Evolutionary conservation across 1,139 yeast species (phyloP).

Genomic region (Zygosaccharomyces pseudobailii): DNA sequence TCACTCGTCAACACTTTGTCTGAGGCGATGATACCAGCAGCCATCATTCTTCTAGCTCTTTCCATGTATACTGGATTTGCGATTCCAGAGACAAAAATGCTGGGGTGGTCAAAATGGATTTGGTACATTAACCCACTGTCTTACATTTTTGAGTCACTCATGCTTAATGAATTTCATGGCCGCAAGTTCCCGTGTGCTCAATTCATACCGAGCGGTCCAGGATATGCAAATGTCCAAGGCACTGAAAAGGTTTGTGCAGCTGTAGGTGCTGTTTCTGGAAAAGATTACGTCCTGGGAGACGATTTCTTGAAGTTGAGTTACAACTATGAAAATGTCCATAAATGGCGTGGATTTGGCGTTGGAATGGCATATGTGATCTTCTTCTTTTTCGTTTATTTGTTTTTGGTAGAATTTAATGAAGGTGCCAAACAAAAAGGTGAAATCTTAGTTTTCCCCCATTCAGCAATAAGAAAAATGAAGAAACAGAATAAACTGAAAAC

Average conservation of each 20-base stretch:
- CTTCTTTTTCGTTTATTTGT: conserved; percentile 51
- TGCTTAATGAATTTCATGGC: conserved; percentile 53
- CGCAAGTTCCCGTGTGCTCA: conserved; percentile 41
- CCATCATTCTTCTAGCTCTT: conserved; percentile 49
- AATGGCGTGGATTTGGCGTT: conserved; percentile 75
- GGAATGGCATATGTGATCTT: conserved; percentile 49
- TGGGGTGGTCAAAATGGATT: conserved; percentile 68
- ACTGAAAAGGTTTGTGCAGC: conserved; percentile 43
- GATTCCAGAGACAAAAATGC: conserved; percentile 54
- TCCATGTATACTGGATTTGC: conserved; percentile 63
- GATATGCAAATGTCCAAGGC: conserved; percentile 37
- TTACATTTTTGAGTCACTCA: conserved; percentile 55
- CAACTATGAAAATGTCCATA: conserved; percentile 46
- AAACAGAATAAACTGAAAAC: conserved; percentile 24
- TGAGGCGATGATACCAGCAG: conserved; percentile 60
- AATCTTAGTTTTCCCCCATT: conserved; percentile 53
- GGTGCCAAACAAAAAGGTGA: conserved; percentile 74
- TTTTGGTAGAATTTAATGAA: conserved; percentile 52
- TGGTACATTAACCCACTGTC: conserved; percentile 59
- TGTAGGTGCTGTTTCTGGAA: conserved; percentile 38
- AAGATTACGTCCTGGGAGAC: conserved; percentile 38
- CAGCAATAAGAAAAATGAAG: conserved; percentile 35
- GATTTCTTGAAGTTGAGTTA: conserved; percentile 35
- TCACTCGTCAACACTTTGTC: conserved; percentile 48
- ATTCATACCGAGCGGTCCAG: conserved; percentile 32